These are phyloP conservation scores for Candida germanica DNA, from an alignment of 805 yeast genomes.

Conservation along the genomic window DNA sequence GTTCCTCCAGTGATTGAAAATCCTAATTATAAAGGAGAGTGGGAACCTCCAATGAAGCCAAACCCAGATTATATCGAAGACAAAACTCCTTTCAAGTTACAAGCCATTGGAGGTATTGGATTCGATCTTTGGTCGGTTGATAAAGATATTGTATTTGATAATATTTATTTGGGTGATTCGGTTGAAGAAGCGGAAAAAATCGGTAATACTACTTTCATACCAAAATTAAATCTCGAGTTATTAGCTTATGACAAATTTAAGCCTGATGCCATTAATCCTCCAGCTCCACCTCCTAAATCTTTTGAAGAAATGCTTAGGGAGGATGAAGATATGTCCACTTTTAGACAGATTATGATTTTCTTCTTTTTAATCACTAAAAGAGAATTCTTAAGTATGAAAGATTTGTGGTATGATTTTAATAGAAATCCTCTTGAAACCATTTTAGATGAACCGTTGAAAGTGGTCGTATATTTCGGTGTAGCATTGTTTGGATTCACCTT, in stretches of 20 bases:
- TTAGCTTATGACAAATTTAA: conserved; percentile 36
- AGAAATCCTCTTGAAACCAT: conserved; percentile 45
- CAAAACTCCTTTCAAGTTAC: conserved; percentile 53
- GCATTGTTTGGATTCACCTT: conserved; percentile 41
- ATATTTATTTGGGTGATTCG: conserved; percentile 81
- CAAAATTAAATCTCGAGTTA: conserved; percentile 53
- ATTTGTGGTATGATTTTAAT: conserved; percentile 37
- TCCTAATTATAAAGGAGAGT: conserved; percentile 76
- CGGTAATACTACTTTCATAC: conserved; percentile 71
- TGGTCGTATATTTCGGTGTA: conserved; percentile 44
- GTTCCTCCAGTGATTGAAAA: conserved; percentile 61
- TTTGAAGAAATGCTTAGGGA: conserved; percentile 32
- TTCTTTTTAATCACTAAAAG: conserved; percentile 16
- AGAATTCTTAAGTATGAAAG: conserved; percentile 24
- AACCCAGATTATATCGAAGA: conserved; percentile 73
- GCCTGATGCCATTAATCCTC: conserved; percentile 41
- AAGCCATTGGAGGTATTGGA: conserved; percentile 75
- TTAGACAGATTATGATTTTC: conserved; percentile 17
- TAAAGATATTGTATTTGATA: conserved; percentile 69
- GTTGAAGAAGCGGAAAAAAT: conserved; percentile 78
- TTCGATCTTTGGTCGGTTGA: conserved; percentile 91
- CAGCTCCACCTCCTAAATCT: conserved; percentile 43
- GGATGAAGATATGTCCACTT: conserved; percentile 15
- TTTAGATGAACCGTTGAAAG: conserved; percentile 47
- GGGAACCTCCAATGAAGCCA: conserved; percentile 63